Evolutionary conservation across 2,329 filamentous ascomycete species (phyloP), one percentile per base, ranked within the genome.

Genomic region (Xylaria sp.): DNA sequence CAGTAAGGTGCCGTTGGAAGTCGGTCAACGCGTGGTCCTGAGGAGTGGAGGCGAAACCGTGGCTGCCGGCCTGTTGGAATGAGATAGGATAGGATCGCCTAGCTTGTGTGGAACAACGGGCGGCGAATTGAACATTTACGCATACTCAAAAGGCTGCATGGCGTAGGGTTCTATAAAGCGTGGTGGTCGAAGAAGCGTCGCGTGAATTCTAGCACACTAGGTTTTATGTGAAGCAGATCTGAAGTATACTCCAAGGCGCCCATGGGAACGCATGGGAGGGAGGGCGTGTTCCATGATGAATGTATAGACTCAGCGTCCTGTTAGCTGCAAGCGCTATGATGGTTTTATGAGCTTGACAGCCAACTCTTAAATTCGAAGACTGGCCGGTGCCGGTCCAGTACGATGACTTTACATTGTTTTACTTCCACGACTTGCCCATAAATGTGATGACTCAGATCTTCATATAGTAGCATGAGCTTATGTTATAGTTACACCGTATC

Each of bases 61-160:
- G 68, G 96, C 94, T 12, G 94, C 94, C 46, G 96, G 96, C 1
- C 82, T 97, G 71, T 81, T 98, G 74, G 94, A 97, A 78, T 91
- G 82, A 81, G 13, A 10, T 12, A 20, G 15, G 43, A 41, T 51
- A 18, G 39, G 13, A 10, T 10, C 8, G 8, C 7, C 10, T 20
- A 1, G 36, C 7, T 48, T 20, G 7, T 25, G 33, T 36, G 33
- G 33, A 36, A 28, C 28, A 28, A 28, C 28, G 28, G 25, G 28
- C 28, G 28, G 28, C 28, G 28, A 28, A 28, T 1, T 9, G 7
- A 46, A n/a, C 43, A 46, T 57, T 43, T 6, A 2, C 7, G 13
- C 23, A 28, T 46, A 5, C 13, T 43, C 52, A 31, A 18, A 15
- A 10, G 56, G 39, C 39, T 28, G 31, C 18, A 1, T 46, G 4